A percentile compares a stretch with the other conserved stretches of the same genome.
Conservation (phyloP, 345 rosid genomes). For the Streptanthus diversifolius region DNA sequence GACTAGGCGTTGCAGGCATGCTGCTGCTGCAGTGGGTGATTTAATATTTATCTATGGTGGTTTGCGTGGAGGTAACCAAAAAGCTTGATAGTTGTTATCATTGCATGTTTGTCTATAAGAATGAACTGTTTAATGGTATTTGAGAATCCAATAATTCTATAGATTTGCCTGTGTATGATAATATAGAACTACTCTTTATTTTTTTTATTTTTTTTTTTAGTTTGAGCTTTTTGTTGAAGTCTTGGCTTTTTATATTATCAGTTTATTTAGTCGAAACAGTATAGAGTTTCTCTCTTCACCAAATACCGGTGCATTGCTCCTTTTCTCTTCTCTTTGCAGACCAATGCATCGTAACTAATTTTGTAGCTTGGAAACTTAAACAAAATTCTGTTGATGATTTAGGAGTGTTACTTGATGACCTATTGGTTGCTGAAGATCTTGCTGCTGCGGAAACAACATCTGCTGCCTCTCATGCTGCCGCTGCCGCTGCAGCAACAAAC, state of each 20-base stretch:
- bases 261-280: not conserved
- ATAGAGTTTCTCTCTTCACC: not conserved
- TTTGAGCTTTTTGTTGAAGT: slow-evolving; percentile 8
- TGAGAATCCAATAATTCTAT: not conserved
- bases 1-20: slow-evolving; percentile 99
- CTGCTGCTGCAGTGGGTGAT: slow-evolving; percentile 96
- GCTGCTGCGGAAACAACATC: slow-evolving; percentile 90
- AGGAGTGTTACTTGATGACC: slow-evolving; percentile 98
- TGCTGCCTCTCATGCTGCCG: slow-evolving; percentile 95
- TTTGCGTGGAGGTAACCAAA: slow-evolving; percentile 86
- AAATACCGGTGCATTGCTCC: no score
- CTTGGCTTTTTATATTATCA: not conserved
- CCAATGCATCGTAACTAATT: no score
- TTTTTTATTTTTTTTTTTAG: not conserved
- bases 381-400: slow-evolving; percentile 25
- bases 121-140: not conserved
- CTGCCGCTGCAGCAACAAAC: slow-evolving; percentile 83
- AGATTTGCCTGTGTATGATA: not conserved
- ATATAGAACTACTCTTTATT: not conserved
- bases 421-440: slow-evolving; percentile 93
- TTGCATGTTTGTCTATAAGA: not conserved
- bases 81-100: slow-evolving; percentile 10
- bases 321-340: no score
- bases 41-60: slow-evolving; percentile 95
- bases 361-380: not conserved